Base-by-base conservation (phyloP, 75 land plant species). In the Gnetum montanum region DNA sequence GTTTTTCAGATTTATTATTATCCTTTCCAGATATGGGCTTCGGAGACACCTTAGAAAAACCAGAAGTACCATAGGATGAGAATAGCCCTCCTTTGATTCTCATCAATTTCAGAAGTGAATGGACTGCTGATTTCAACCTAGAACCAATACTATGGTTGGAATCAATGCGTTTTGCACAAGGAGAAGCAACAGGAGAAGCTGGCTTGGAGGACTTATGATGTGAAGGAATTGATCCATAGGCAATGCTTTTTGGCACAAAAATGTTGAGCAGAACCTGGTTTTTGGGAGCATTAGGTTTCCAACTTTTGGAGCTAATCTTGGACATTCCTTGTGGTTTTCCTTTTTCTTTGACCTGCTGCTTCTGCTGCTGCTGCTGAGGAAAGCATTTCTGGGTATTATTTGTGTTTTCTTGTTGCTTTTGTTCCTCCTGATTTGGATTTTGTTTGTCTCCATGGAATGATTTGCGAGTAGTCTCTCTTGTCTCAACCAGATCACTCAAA, bases 401-500 rank as follows among this genome's bases (percentile, higher is more conserved):
- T 43, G 4, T 46, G 24, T 53, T 48, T 51, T 37, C 36, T 36
- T 33, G 23, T 31, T 47, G 44, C 18, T 5, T 45, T 28, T 20
- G 15, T 23, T 33, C 24, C 54, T 19, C 35, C 13, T 51, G 30
- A 10, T 24, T 51, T 23, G 30, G 24, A 31, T 51, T 51, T 24
- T 31, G 35, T 19, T 8, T 31, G 30, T 31, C 33, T 11, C 33
- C 35, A 51, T 31, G 18, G 31, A 8, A 6, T 19, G 11, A 43
- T 11, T 31, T 64, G 28, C 26, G 33, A 34, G 15, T 18, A 4
- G 54, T 22, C 31, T 19, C 34, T 43, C 56, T 44, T 38, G 46
- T 30, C 64, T 67, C 70, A 23, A 67, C 70, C 16, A 67, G 64
- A 52, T 67, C 70, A 28, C 57, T 67, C 12, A 67, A 43, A 20